Conservation (phyloP, 805 yeast species). For the Schwanniomyces pseudopolymorphus region DNA sequence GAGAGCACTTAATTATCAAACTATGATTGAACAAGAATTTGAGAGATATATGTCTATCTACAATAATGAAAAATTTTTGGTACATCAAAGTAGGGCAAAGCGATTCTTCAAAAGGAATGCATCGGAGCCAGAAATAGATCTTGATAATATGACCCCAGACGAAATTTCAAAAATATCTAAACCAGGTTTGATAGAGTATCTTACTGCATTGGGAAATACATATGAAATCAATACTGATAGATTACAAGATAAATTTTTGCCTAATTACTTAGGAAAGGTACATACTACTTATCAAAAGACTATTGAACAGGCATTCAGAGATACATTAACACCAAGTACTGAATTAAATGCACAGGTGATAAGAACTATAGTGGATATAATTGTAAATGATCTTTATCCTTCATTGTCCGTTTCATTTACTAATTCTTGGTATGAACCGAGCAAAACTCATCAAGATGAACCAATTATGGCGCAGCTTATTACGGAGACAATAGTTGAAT, state of each 20-base stretch:
- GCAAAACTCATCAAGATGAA: slow-evolving; percentile 26
- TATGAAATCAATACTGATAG: slow-evolving; percentile 74
- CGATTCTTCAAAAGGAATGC: slow-evolving; percentile 29
- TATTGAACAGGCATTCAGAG: slow-evolving; percentile 36
- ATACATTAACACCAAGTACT: slow-evolving; percentile 58
- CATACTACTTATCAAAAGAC: slow-evolving; percentile 39
- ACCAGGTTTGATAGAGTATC: slow-evolving; percentile 78
- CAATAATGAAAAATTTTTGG: slow-evolving; percentile 36
- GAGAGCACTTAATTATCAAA: slow-evolving; percentile 65
- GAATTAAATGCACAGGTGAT: slow-evolving; percentile 81
- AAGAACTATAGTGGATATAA: slow-evolving; percentile 62
- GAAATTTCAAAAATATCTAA: slow-evolving; percentile 35
- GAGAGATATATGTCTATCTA: slow-evolving; percentile 42
- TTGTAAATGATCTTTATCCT: slow-evolving; percentile 67
- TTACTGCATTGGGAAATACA: slow-evolving; percentile 82
- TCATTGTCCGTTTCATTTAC: slow-evolving; percentile 64
- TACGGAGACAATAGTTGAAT: slow-evolving; percentile 73
- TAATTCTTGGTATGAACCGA: slow-evolving; percentile 67
- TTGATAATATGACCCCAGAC: slow-evolving; percentile 41
- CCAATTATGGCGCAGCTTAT: slow-evolving; percentile 56
- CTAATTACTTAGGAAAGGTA: slow-evolving; percentile 60
- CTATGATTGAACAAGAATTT: slow-evolving; percentile 47
- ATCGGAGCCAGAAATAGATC: slow-evolving; percentile 20
- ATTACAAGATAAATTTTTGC: slow-evolving; percentile 63
- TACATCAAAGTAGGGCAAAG: slow-evolving; percentile 45